Percentiles rank a stretch among this genome's conserved stretches.
Conservation (phyloP, 495 filamentous ascomycete genomes). For the Pyronema domesticum region DNA sequence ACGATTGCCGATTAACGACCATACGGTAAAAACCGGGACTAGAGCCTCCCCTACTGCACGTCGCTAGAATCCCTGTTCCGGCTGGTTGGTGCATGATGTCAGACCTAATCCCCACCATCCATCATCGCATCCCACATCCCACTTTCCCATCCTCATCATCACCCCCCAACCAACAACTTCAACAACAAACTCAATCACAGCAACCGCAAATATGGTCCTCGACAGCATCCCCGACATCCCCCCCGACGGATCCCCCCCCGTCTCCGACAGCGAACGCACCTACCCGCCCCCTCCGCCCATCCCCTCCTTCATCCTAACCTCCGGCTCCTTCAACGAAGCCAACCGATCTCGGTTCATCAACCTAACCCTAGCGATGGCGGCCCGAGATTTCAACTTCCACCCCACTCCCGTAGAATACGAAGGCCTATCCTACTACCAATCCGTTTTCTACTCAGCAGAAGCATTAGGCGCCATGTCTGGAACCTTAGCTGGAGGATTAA, state of each 20-base stretch:
- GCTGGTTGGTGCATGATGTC: too few species aligned
- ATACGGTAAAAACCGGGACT: too few species aligned
- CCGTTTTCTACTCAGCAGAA: slow-evolving; percentile 17
- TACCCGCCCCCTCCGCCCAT: not conserved
- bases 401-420: slow-evolving; percentile 6
- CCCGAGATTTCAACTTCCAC: slow-evolving; percentile 3
- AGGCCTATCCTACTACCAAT: slow-evolving; percentile 14
- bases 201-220: not conserved
- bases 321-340: not conserved
- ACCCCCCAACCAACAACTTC: too few species aligned
- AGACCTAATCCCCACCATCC: too few species aligned
- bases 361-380: not conserved
- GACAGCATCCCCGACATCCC: not conserved
- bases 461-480: slow-evolving; percentile 14
- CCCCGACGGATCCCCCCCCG: not conserved
- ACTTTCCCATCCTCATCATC: too few species aligned
- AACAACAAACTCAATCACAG: too few species aligned
- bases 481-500: not conserved
- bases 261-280: not conserved
- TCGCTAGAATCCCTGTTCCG: too few species aligned
- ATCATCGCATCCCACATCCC: too few species aligned
- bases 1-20: too few species aligned
- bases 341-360: not conserved
- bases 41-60: too few species aligned
- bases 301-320: not conserved